Evolutionary conservation across 768 basidiomycete genomes (phyloP).

Genomic region (Cytidiella melzeri): DNA sequence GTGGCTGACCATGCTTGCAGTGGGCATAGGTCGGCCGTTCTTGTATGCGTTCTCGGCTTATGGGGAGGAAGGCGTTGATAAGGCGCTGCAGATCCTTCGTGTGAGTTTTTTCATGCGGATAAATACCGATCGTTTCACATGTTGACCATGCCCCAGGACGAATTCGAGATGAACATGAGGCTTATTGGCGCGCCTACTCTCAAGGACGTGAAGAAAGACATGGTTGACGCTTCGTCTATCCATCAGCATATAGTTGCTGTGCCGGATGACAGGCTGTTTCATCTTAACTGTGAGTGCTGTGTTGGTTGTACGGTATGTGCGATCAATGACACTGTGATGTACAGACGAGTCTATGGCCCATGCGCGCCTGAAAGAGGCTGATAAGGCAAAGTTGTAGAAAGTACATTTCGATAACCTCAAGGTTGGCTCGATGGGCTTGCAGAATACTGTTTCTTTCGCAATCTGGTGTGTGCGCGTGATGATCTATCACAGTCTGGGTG

Average conservation of each 20-base stretch:
- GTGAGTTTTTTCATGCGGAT: slow-evolving; percentile 32
- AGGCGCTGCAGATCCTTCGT: slow-evolving; percentile 71
- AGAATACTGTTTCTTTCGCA: neutral
- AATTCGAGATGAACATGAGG: slow-evolving; percentile 98
- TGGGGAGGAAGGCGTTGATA: slow-evolving; percentile 81
- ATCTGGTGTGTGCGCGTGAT: slow-evolving; percentile 3
- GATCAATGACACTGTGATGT: neutral
- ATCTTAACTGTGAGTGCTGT: slow-evolving; percentile 68
- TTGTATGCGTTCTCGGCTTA: slow-evolving; percentile 87
- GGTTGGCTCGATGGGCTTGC: neutral
- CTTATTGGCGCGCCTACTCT: slow-evolving; percentile 80
- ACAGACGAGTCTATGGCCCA: slow-evolving; percentile 13
- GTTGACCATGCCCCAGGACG: slow-evolving; percentile 52
- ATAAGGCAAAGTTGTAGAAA: slow-evolving; percentile 11
- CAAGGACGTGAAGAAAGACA: slow-evolving; percentile 73
- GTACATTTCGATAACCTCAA: neutral
- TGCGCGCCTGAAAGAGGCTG: slow-evolving; percentile 11
- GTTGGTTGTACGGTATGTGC: no score
- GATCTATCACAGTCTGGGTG: neutral
- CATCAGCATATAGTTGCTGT: slow-evolving; percentile 58
- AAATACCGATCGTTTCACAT: neutral
- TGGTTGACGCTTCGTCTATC: slow-evolving; percentile 83
- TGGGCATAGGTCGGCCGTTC: slow-evolving; percentile 84
- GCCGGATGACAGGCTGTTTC: slow-evolving; percentile 70
- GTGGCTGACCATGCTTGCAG: slow-evolving; percentile 23